A percentile compares a stretch with the other conserved stretches of the same genome.
These are phyloP conservation scores for Apiotrichum brassicae DNA, from an alignment of 1,284 basidiomycete species.

Conservation along the genomic window DNA sequence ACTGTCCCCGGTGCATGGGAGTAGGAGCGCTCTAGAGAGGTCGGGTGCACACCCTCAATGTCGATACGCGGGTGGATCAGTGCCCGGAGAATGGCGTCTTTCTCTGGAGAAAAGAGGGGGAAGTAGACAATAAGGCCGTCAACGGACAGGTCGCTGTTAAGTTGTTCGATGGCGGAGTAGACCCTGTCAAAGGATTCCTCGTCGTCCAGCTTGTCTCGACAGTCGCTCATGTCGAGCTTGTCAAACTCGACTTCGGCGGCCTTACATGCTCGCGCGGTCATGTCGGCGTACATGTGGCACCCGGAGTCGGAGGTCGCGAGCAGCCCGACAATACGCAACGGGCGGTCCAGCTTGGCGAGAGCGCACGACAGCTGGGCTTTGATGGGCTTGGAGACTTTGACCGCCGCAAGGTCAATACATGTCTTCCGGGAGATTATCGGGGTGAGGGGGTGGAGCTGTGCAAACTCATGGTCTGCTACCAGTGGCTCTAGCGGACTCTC, in stretches of 20 bases:
- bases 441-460: too few relatives aligned
- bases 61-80: slow-evolving; percentile 27
- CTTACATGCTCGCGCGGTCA: slow-evolving; percentile 19
- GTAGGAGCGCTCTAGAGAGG: slow-evolving; percentile 9
- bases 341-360: slow-evolving; percentile 11
- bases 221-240: slow-evolving; percentile 5
- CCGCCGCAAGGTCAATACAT: slow-evolving; percentile 8
- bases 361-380: slow-evolving; percentile 7
- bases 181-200: slow-evolving; percentile 7
- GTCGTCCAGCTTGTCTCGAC: not conserved
- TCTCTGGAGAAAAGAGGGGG: slow-evolving; percentile 18
- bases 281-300: slow-evolving; percentile 25
- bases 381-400: slow-evolving; percentile 9
- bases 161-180: slow-evolving; percentile 6
- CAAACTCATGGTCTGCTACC: too few relatives aligned
- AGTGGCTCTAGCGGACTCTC: too few relatives aligned
- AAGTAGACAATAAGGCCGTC: slow-evolving; percentile 29
- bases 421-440: too few relatives aligned
- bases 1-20: slow-evolving; percentile 5
- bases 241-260: slow-evolving; percentile 18
- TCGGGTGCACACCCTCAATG: slow-evolving; percentile 26
- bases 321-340: slow-evolving; percentile 25
- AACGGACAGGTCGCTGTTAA: slow-evolving; percentile 21
- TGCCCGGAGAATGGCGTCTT: slow-evolving; percentile 22
- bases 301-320: slow-evolving; percentile 25